These are phyloP conservation scores for Zygoascus hellenicus DNA, from an alignment of 1,139 yeast species.

Conservation along the genomic window DNA sequence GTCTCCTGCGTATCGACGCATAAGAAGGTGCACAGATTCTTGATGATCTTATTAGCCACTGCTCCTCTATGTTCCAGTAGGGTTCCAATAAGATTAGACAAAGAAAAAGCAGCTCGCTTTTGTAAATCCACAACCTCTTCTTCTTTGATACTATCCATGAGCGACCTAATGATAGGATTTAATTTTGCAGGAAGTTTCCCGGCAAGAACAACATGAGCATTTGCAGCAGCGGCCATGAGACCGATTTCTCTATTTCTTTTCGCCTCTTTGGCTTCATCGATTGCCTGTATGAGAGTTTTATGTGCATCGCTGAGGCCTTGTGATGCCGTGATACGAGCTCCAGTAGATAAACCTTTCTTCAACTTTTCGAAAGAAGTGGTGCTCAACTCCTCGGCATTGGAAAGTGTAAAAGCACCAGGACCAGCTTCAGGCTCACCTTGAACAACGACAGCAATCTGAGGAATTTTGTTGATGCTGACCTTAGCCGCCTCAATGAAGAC, in stretches of 20 bases:
- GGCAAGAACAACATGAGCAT: slow-evolving; percentile 44
- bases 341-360: slow-evolving; percentile 58
- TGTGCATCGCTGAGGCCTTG: slow-evolving; percentile 78
- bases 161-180: slow-evolving; percentile 79
- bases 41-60: slow-evolving; percentile 71
- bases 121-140: slow-evolving; percentile 69
- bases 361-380: slow-evolving; percentile 62
- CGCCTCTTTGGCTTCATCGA: slow-evolving; percentile 61
- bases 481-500: slow-evolving; percentile 74
- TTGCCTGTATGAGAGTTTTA: slow-evolving; percentile 57
- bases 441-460: slow-evolving; percentile 80
- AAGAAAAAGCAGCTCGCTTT: slow-evolving; percentile 60
- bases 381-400: slow-evolving; percentile 66
- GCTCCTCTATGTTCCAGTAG: slow-evolving; percentile 62
- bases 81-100: slow-evolving; percentile 56
- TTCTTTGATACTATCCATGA: slow-evolving; percentile 87
- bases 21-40: slow-evolving; percentile 84
- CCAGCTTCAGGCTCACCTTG: slow-evolving; percentile 96
- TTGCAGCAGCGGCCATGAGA: slow-evolving; percentile 72
- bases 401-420: slow-evolving; percentile 82
- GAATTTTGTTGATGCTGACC: slow-evolving; percentile 67
- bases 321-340: slow-evolving; percentile 64
- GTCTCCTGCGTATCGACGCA: slow-evolving; percentile 96
- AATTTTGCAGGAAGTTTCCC: slow-evolving; percentile 66
- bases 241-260: slow-evolving; percentile 52